A percentile compares a stretch with the other conserved stretches of the same genome.
phyloP scores from a whole-genome alignment of 768 basidiomycete species.

The Mycena latifolia region DNA sequence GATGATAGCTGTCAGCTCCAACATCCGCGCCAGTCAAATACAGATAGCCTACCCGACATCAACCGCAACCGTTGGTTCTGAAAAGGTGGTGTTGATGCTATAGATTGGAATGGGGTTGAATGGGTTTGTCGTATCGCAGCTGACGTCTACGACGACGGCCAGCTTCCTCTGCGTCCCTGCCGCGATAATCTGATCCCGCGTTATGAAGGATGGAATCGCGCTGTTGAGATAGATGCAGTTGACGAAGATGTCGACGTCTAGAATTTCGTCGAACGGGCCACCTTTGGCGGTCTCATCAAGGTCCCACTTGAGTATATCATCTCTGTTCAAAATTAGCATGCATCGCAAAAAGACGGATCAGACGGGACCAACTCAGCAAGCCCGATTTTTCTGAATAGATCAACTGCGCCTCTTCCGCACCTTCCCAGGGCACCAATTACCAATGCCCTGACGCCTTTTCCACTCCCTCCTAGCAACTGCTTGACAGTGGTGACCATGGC shows the following conservation, averaged over 20 bases:
- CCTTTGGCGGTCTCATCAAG: conserved; percentile 96
- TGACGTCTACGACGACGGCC: conserved; percentile 94
- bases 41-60: conserved; percentile 74
- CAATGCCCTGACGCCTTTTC: conserved; percentile 83
- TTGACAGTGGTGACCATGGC: conserved; percentile 87
- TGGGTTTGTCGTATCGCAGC: conserved; percentile 99
- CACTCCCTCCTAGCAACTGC: conserved; percentile 71
- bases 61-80: conserved; percentile 90
- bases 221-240: conserved; percentile 99
- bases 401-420: conserved; percentile 95
- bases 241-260: conserved; percentile 97
- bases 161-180: conserved; percentile 79
- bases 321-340: conserved; percentile 58
- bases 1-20: conserved; percentile 18
- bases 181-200: conserved; percentile 73
- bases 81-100: conserved; percentile 92
- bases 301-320: conserved; percentile 98
- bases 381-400: conserved; percentile 96
- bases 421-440: conserved; percentile 97
- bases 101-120: conserved; percentile 99
- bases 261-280: conserved; percentile 95
- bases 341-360: conserved; percentile 1
- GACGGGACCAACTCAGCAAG: conserved; percentile 82
- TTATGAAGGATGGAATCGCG: conserved; percentile 86
- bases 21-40: conserved; percentile 26